Percentiles rank a stretch among this genome's conserved stretches.
Evolutionary conservation across 495 filamentous ascomycete species (phyloP).

Genomic region (Daldinia vernicosa): DNA sequence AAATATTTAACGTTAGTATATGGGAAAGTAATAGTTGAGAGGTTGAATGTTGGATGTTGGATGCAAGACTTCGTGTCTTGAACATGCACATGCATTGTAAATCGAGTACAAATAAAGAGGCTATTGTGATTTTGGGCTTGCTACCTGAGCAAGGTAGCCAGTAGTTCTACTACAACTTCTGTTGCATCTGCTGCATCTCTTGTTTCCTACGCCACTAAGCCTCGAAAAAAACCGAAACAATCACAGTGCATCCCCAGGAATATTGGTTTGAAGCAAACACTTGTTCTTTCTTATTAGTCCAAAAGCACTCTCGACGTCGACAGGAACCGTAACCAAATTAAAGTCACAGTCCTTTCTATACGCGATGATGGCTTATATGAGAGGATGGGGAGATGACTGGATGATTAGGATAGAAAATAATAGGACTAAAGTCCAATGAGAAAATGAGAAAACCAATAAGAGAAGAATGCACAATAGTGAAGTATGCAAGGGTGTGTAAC

Average conservation of each 20-base stretch:
- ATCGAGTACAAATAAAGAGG: conserved; percentile 11
- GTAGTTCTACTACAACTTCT: conserved; percentile 13
- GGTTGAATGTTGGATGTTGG: background rate
- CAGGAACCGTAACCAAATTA: background rate
- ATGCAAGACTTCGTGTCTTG: conserved; percentile 8
- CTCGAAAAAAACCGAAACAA: conserved; percentile 15
- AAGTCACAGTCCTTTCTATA: background rate
- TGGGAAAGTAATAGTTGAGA: background rate
- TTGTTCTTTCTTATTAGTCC: conserved; percentile 18
- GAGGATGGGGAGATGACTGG: background rate
- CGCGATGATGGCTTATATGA: background rate
- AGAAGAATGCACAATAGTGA: conserved; percentile 5
- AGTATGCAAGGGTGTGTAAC: conserved; percentile 9
- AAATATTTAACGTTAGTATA: conserved; percentile 1
- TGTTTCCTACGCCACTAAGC: conserved; percentile 23
- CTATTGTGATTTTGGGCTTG: conserved; percentile 28
- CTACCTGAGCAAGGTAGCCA: conserved; percentile 9
- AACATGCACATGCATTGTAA: conserved; percentile 21
- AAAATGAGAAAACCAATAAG: background rate
- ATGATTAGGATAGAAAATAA: conserved; percentile 5
- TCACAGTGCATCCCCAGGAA: conserved; percentile 12
- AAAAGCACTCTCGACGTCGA: background rate
- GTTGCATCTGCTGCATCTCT: conserved; percentile 14
- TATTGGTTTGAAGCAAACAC: conserved; percentile 19
- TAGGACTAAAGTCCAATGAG: background rate